These are phyloP conservation scores for Cadophora gregata DNA, from an alignment of 2,329 filamentous ascomycete species.

Conservation along the genomic window DNA sequence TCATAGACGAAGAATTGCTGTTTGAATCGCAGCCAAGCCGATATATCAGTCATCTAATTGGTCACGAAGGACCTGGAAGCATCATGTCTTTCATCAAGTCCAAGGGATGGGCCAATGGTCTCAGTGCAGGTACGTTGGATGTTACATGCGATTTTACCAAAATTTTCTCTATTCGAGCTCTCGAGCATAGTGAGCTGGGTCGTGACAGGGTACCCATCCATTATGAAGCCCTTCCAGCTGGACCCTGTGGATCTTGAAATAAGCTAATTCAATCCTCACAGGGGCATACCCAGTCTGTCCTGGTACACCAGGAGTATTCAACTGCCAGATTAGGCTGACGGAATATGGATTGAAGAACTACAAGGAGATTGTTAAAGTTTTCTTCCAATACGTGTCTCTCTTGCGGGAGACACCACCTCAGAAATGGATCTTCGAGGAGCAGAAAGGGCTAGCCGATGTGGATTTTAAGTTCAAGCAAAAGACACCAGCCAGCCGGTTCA, in stretches of 20 bases:
- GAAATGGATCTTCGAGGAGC: conserved; percentile 93
- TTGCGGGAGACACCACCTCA: conserved; percentile 81
- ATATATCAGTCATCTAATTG: conserved; percentile 75
- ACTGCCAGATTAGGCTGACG: conserved; percentile 68
- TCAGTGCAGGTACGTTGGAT: conserved; percentile 56
- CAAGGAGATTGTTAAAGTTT: conserved; percentile 68
- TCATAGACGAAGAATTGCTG: conserved; percentile 70
- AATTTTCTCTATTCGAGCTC: background rate
- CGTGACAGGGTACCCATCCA: background rate
- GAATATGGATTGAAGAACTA: conserved; percentile 64
- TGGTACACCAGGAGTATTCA: conserved; percentile 71
- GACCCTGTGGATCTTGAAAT: background rate
- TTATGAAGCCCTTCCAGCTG: background rate
- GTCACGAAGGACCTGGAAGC: conserved; percentile 77
- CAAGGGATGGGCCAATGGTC: conserved; percentile 73
- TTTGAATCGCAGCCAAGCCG: conserved; percentile 72
- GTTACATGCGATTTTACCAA: background rate
- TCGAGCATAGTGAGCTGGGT: background rate
- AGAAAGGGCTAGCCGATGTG: conserved; percentile 87
- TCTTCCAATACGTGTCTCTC: conserved; percentile 86
- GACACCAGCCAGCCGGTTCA: conserved; percentile 86
- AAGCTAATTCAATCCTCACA: conserved; percentile 23
- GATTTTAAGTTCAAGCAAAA: conserved; percentile 97
- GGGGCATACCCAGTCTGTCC: conserved; percentile 66
- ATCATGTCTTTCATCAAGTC: conserved; percentile 74